Evolutionary conservation across 495 filamentous ascomycete species (phyloP).

Genomic region (Penicillium riverlandense): DNA sequence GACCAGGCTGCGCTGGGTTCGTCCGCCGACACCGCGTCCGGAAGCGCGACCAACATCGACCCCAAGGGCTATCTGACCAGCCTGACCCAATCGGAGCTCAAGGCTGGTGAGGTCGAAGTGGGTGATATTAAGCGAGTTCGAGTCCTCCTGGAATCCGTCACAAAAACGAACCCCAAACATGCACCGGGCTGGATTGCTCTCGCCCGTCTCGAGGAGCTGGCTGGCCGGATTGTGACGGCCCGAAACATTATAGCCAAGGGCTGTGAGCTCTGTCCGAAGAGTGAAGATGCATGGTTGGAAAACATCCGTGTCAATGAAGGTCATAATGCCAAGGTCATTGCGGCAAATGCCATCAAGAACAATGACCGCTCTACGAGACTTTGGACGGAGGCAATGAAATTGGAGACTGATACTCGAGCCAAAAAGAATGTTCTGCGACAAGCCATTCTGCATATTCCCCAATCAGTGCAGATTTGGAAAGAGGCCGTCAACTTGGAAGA

Average conservation of each 20-base stretch:
- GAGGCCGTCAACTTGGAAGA: conserved; percentile 95
- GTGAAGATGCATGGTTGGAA: conserved; percentile 92
- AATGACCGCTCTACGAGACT: conserved; percentile 83
- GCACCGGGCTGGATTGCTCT: conserved; percentile 96
- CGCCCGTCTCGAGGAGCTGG: conserved; percentile 84
- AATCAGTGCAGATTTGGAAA: conserved; percentile 94
- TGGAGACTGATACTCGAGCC: conserved; percentile 70
- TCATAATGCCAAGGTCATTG: conserved; percentile 90
- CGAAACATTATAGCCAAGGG: conserved; percentile 78
- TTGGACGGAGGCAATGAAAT: conserved; percentile 91
- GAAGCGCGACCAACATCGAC: conserved; percentile 87
- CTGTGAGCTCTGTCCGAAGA: conserved; percentile 85
- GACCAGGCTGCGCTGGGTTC: conserved; percentile 78
- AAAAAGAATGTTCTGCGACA: conserved; percentile 88
- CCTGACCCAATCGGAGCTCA: conserved; percentile 68
- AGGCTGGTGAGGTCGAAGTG: conserved; percentile 72
- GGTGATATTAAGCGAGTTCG: conserved; percentile 95
- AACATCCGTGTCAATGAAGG: conserved; percentile 87
- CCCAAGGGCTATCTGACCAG: conserved; percentile 93
- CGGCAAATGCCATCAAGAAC: conserved; percentile 84
- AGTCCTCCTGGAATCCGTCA: conserved; percentile 87
- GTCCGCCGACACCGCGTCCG: conserved; percentile 60
- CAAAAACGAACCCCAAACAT: conserved; percentile 90
- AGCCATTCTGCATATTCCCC: conserved; percentile 81
- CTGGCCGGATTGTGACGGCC: conserved; percentile 82